Base-by-base conservation (phyloP, 2,329 filamentous ascomycete genomes). In the Zymoseptoria crescenta region DNA sequence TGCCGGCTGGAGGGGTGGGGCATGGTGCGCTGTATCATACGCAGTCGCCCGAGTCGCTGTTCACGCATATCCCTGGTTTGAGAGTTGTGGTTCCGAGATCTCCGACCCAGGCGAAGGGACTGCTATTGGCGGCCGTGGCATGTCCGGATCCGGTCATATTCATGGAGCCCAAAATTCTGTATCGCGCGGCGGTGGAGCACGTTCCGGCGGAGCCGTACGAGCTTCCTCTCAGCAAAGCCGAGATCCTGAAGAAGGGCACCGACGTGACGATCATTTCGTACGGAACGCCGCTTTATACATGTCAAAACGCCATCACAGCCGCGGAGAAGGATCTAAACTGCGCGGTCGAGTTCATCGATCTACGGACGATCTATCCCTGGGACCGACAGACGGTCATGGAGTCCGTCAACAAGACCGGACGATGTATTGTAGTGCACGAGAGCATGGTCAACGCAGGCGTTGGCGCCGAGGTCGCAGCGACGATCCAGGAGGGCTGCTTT, bases 161-260 rank as follows among this genome's bases (percentile, higher is more conserved):
- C 74, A 86, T 96, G 86, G 92, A 96, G 73, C 92, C 92, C 51
- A 96, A 96, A 77, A 89, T 94, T 52, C 79, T 96, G 10, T 96
- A 96, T 74, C 87, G 92, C 20, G 91, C 92, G 0, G 89, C 92
- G 0, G 89, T 96, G 28, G 92, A 96, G 74, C 89, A 96, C 73
- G 92, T 96, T 0, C 92, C 92, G 0, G 83, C 86, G 0, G 87
- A 85, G 21, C 78, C 88, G 2, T 96, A 94, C 72, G 85, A 86
- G n/a, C 81, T 96, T 13, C 91, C 91, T 0, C 79, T 96, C 9
- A 90, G 87, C 67, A 93, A 90, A 72, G 92, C 92, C 0, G 91
- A 96, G 71, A 75, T 96, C 0, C 72, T 96, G 21, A 93, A 91
- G 73, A 79, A 86, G 57, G 92, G 92, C 51, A 87, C 83, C 56